These are phyloP conservation scores for Dichotomopilus funicola DNA, from an alignment of 2,329 filamentous ascomycete species.

Conservation along the genomic window DNA sequence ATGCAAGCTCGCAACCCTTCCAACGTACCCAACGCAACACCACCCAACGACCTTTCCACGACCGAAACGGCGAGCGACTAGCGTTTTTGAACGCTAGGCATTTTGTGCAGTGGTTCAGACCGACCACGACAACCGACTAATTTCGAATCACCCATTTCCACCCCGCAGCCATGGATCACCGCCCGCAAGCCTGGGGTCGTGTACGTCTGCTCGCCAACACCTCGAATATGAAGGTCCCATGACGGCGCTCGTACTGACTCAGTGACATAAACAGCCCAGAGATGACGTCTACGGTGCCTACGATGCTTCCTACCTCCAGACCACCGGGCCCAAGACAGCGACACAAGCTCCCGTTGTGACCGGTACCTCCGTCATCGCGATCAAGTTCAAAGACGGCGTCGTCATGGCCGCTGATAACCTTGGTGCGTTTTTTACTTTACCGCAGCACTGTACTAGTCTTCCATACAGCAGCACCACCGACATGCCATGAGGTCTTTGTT, in stretches of 20 bases:
- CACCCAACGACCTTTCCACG: not conserved
- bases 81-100: not conserved
- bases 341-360: conserved; percentile 93
- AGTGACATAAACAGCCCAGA: conserved; percentile 60
- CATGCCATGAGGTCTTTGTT: no score
- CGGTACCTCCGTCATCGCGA: conserved; percentile 86
- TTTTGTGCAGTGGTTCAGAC: not conserved
- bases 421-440: conserved; percentile 46
- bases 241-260: not conserved
- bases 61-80: not conserved
- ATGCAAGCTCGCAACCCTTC: conserved; percentile 13
- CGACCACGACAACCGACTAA: not conserved
- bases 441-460: no score
- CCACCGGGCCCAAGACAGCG: conserved; percentile 66
- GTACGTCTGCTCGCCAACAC: conserved; percentile 40
- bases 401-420: conserved; percentile 97
- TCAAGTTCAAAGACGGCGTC: conserved; percentile 95
- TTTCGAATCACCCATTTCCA: not conserved
- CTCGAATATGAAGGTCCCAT: not conserved
- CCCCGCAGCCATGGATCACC: conserved; percentile 55
- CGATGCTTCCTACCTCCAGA: conserved; percentile 76
- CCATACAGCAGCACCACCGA: no score
- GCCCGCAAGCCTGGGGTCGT: conserved; percentile 66
- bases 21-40: conserved; percentile 12
- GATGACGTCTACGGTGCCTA: conserved; percentile 96